Evolutionary conservation across 768 basidiomycete genomes (phyloP), one percentile per base, ranked within the genome.

Genomic region (Pluteus cervinus): DNA sequence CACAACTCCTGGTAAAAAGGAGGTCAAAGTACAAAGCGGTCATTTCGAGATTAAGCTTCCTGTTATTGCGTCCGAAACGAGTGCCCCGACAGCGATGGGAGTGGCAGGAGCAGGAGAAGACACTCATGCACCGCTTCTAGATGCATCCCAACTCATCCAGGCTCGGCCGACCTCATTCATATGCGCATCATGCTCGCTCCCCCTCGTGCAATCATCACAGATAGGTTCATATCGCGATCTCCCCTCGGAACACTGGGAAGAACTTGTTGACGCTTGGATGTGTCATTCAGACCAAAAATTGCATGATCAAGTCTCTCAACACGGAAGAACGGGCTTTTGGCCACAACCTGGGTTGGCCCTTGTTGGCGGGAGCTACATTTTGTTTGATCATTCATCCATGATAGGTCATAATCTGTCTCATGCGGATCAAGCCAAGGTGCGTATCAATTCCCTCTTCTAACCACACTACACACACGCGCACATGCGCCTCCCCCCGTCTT

Each of bases 231-330:
- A 86, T 57, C 76, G 81, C 25, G 92, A 96, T 53, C 66, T 98
- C 9, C 94, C 94, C 3, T 92, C 88, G 4, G 93, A 97, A 54
- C 85, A 98, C 50, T 98, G 94, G 94, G 84, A 90, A 45, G 94
- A 98, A 56, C 79, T 98, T 11, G 78, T 98, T 14, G 94, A 97
- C 45, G 85, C 92, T 5, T 98, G 94, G 94, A 91, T 98, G 86
- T 98, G 94, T 51, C 94, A 97, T 58, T 58, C 79, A 7, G 91
- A 96, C 51, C 91, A 94, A 63, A 79, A 75, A 29, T 65, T 97
- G 33, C 76, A 84, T 44, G 79, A 81, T 23, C 75, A 79, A 10
- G 72, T 89, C 3, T 60, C 74, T 35, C 68, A 74, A 43, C 72
- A 73, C 45, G 66, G 70, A 2, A 58, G 66, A 63, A 50, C 71